Evolutionary conservation across 768 basidiomycete genomes (phyloP).

Genomic region (Panaeolus cyanescens): DNA sequence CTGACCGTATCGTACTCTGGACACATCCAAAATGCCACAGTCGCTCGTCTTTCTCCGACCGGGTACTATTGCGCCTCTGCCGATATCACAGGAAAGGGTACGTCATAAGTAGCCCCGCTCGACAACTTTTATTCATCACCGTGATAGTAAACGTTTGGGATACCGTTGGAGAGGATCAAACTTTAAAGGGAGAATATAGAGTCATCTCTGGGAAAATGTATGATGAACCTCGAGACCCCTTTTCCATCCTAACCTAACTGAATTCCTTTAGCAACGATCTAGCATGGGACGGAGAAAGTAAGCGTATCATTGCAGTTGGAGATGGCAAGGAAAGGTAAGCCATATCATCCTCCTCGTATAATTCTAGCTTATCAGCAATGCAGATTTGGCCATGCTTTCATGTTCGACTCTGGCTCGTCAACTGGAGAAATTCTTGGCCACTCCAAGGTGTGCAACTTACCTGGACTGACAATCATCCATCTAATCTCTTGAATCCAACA

Average conservation of each 20-base stretch:
- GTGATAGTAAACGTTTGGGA: constrained; percentile 88
- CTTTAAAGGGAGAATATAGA: constrained; percentile 79
- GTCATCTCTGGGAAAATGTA: constrained; percentile 76
- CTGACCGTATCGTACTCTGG: constrained; percentile 70
- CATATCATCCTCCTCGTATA: neutral
- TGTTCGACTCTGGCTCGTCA: constrained; percentile 81
- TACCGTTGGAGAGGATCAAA: constrained; percentile 80
- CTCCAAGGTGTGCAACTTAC: constrained; percentile 59
- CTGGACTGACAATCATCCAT: neutral
- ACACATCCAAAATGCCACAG: constrained; percentile 83
- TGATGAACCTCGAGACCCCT: constrained; percentile 20
- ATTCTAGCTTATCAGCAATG: neutral
- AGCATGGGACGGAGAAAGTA: constrained; percentile 95
- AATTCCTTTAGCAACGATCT: constrained; percentile 74
- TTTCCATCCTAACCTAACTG: neutral
- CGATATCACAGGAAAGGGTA: constrained; percentile 81
- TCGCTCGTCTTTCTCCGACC: constrained; percentile 89
- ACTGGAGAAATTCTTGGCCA: constrained; percentile 91
- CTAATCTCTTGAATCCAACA: constrained; percentile 27
- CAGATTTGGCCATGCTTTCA: constrained; percentile 84
- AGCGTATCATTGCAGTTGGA: constrained; percentile 93
- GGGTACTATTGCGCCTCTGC: constrained; percentile 96
- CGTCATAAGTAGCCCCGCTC: neutral
- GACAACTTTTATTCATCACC: neutral
- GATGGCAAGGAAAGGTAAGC: constrained; percentile 86